These are phyloP conservation scores for Termitomyces titanicus DNA, from an alignment of 768 basidiomycete genomes.

Conservation along the genomic window DNA sequence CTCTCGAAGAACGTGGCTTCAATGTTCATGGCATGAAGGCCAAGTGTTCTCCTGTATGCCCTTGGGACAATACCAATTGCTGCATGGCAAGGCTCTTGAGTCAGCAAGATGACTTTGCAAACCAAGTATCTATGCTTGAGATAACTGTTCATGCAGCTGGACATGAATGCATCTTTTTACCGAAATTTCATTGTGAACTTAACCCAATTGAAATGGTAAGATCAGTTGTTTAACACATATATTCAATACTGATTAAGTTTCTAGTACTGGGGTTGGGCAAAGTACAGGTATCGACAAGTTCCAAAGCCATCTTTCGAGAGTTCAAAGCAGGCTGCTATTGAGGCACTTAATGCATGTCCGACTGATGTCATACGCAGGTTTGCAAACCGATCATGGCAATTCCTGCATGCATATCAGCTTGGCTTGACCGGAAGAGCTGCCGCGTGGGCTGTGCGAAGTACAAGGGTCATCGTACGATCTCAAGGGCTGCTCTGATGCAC, in stretches of 20 bases:
- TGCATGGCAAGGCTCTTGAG: conserved; percentile 35
- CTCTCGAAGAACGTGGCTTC: conserved; percentile 39
- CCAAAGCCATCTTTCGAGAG: conserved; percentile 20
- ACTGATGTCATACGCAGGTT: conserved; percentile 27
- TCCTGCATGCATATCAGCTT: not conserved
- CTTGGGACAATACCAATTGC: conserved; percentile 11
- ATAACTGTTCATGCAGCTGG: conserved; percentile 25
- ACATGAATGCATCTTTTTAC: conserved; percentile 36
- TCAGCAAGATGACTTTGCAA: conserved; percentile 28
- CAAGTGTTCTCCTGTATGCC: conserved; percentile 30
- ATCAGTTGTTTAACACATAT: not conserved
- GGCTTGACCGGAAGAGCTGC: not conserved
- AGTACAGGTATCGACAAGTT: conserved; percentile 26
- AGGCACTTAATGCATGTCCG: conserved; percentile 28
- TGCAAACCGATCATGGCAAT: conserved; percentile 20
- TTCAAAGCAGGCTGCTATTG: conserved; percentile 16
- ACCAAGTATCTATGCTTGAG: conserved; percentile 32
- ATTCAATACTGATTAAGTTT: not conserved
- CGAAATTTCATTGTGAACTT: conserved; percentile 44
- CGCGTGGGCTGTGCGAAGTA: too few relatives aligned
- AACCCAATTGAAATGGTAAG: conserved; percentile 43
- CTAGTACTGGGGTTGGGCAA: conserved; percentile 29
- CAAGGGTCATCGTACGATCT: too few relatives aligned
- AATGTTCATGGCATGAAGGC: conserved; percentile 25
- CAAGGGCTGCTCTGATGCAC: too few relatives aligned